Base-by-base conservation (phyloP, 192 early-diverging fungal genomes). In the Coemansia sp. region DNA sequence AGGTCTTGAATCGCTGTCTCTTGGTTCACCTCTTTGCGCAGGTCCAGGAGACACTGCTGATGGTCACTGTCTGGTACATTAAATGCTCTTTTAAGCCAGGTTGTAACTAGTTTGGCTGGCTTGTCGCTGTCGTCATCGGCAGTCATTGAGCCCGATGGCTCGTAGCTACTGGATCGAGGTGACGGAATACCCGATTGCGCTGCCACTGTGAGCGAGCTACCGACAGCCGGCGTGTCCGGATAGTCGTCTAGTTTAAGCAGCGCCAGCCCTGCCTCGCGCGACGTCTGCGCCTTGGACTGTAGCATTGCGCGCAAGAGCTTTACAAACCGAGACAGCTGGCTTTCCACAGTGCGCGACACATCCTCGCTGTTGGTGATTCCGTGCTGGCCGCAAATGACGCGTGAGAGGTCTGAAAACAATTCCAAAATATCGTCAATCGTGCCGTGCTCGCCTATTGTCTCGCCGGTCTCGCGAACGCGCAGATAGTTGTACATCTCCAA, bases 191-290 rank as follows among this genome's bases (percentile, higher is more conserved):
- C 68, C 21, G 72, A 61, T 21, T 52, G 41, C 6, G 65, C 48
- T 2, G 59, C 45, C 21, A 49, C 27, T 2, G 37, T 43, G 22
- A 12, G 21, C 23, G 38, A 53, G 22, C 57, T 58, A 19, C 67
- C 70, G 23, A 61, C 54, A 4, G 62, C 39, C 2, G 61, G 32
- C 1, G 55, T 21, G 12, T 70, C 68, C 2, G 64, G 65, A 9
- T 67, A 75, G 48, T 82, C 79, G 49, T 82, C 79, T 38, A 82
- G 62, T 55, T 70, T 82, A 22, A 82, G 50, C 50, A 82, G 70
- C 58, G 70, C 79, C 24, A 69, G 29, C 2, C 79, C 79, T 4
- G 79, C 79, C 39, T 82, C 79, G 39, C 79, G 79, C 54, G 79
- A 82, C 2, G 73, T 65, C 49, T 73, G 73, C 10, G 73, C 73